Evolutionary conservation across 1,284 basidiomycete species (phyloP).

Genomic region (Tilletia caries): DNA sequence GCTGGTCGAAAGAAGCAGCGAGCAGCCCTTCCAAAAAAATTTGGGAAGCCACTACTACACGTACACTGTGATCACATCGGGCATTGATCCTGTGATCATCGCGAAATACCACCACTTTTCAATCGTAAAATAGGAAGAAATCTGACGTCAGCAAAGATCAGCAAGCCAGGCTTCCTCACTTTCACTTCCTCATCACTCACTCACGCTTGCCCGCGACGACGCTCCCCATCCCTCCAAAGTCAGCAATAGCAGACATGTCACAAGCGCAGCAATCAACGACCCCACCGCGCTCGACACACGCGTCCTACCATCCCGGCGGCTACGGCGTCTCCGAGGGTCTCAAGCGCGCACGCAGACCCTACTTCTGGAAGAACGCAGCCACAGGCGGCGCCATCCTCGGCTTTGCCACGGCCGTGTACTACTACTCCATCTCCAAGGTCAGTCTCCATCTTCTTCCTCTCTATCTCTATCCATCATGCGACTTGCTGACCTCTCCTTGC

Average conservation of each 20-base stretch:
- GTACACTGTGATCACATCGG: no score
- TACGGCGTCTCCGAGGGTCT: conserved; percentile 57
- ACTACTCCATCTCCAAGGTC: conserved; percentile 71
- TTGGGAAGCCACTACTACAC: no score
- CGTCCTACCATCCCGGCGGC: conserved; percentile 37
- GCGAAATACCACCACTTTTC: no score
- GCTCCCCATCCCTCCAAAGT: no score
- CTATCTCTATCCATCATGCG: neutral
- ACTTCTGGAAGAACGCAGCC: conserved; percentile 71
- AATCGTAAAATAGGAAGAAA: no score
- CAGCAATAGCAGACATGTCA: neutral
- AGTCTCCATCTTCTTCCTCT: neutral
- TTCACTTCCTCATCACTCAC: neutral
- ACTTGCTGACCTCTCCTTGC: neutral
- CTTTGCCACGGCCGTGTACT: conserved; percentile 81
- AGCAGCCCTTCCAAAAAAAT: no score
- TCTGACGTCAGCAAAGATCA: no score
- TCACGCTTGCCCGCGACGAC: no score
- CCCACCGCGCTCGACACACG: conserved; percentile 27
- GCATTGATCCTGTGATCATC: no score
- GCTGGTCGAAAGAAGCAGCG: no score
- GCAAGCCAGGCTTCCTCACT: no score
- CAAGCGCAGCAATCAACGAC: conserved; percentile 2
- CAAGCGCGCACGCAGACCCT: conserved; percentile 79
- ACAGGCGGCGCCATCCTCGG: conserved; percentile 70